Evolutionary conservation across 345 rosid species (phyloP), one percentile per base, ranked within the genome.

Genomic region (Leavenworthia alabamica): DNA sequence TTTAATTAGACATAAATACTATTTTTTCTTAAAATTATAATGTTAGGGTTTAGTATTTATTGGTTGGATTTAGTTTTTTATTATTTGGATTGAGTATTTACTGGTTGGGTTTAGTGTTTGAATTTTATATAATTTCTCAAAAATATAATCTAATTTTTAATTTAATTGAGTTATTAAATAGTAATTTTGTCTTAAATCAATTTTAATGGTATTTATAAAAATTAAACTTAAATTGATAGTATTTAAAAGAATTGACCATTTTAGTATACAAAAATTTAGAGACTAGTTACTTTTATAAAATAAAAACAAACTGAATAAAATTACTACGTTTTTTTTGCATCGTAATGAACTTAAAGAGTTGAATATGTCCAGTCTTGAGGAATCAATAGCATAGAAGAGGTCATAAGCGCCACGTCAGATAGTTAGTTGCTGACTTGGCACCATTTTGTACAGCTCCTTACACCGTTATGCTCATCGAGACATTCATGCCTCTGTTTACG

Each of bases 301-400:
- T 31, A 17, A 7, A 20, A 11, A 7, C 22, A 6, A 37, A 8
- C 27, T 7, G 23, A 46, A 35, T 2, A 67, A 29, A 22, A 22
- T 57, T 45, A 16, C 23, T 66, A 13, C 36, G 41, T 46, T 14
- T 24, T 26, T 47, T 17, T 62, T 2, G 66, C 27, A 50, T 59
- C 16, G 8, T 15, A 32, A n/a, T 12, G 29, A 8, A 42, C 8
- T 3, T 45, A 20, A 42, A 24, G 20, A 6, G 47, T 62, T 70
- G 74, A 70, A 62, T 1, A 37, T 56, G 64, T 63, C 69, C 11
- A n/a, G 64, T 47, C 64, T 29, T 10, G 74, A 31, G 59, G 37
- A 70, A 56, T 63, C 74, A 70, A 56, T 14, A 70, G 60, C 53
- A 37, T 5, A 63, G 74, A 70, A 62, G 32, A 23, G 40, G 70